These are phyloP conservation scores for Zygosaccharomyces pseudorouxii DNA, from an alignment of 805 yeast species.

Conservation along the genomic window DNA sequence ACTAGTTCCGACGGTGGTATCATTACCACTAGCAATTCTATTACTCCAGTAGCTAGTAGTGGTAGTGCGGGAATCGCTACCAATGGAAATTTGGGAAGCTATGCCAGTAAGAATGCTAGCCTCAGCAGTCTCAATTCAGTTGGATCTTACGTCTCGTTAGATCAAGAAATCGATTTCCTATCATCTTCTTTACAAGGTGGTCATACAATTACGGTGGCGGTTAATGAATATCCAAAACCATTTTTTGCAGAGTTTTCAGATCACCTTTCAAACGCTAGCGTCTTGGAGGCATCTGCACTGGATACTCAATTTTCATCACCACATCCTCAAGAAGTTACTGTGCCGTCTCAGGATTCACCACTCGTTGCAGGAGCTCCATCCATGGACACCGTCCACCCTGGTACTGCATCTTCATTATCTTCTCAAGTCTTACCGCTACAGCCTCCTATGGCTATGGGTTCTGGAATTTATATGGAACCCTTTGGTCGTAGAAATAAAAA, in stretches of 20 bases:
- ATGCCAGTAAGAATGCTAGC: conserved; percentile 15
- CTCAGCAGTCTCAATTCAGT: conserved; percentile 17
- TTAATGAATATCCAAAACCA: conserved; percentile 18
- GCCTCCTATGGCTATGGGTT: conserved; percentile 6
- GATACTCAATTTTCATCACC: conserved; percentile 17
- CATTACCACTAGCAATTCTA: neutral
- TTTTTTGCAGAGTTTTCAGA: conserved; percentile 12
- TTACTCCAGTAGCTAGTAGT: neutral
- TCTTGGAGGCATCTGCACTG: conserved; percentile 19
- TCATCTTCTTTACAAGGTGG: conserved; percentile 14
- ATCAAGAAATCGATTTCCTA: conserved; percentile 14
- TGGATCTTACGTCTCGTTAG: conserved; percentile 14
- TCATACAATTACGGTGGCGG: conserved; percentile 11
- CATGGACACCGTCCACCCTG: neutral
- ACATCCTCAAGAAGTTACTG: conserved; percentile 23
- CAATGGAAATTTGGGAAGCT: conserved; percentile 4
- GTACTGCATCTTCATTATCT: neutral
- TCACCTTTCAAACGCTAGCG: conserved; percentile 17
- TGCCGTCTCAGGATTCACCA: conserved; percentile 8
- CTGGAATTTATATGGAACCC: conserved; percentile 20
- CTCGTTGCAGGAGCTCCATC: neutral
- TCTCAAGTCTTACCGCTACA: conserved; percentile 9
- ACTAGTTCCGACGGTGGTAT: neutral
- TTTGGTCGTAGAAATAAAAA: conserved; percentile 10
- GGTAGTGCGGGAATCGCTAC: conserved; percentile 4